A percentile compares a stretch with the other conserved stretches of the same genome.
Conservation (phyloP, 495 filamentous ascomycete genomes). For the Recurvomyces mirabilis region DNA sequence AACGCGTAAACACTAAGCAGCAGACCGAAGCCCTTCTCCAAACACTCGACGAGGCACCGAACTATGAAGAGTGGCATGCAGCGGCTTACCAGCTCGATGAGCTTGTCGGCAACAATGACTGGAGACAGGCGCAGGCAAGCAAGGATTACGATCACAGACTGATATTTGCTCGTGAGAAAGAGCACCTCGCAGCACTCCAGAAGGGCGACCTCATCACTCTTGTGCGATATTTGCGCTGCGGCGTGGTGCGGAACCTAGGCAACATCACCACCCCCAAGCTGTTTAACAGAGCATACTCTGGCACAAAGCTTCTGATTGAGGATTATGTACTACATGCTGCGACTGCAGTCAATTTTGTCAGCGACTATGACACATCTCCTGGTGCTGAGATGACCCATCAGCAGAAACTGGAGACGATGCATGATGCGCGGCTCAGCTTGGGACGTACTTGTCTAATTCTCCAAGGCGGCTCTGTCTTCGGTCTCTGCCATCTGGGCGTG, state of each 20-base stretch:
- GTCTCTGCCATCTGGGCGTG: slow-evolving; percentile 81
- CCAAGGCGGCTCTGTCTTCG: slow-evolving; percentile 87
- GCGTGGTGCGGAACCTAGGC: slow-evolving; percentile 80
- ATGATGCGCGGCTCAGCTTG: slow-evolving; percentile 84
- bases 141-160: slow-evolving; percentile 82
- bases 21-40: slow-evolving; percentile 44
- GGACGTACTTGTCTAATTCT: slow-evolving; percentile 76
- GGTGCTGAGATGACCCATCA: slow-evolving; percentile 56
- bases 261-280: slow-evolving; percentile 79
- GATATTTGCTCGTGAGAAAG: slow-evolving; percentile 64
- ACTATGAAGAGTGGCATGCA: slow-evolving; percentile 76
- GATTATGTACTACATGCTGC: slow-evolving; percentile 82
- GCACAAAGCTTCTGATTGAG: slow-evolving; percentile 82
- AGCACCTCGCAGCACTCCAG: slow-evolving; percentile 62
- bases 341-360: slow-evolving; percentile 66
- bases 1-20: background rate
- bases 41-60: slow-evolving; percentile 48
- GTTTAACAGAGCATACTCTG: slow-evolving; percentile 75
- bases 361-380: slow-evolving; percentile 45
- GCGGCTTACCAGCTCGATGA: slow-evolving; percentile 71
- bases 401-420: slow-evolving; percentile 74
- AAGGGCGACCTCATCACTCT: slow-evolving; percentile 63
- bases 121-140: slow-evolving; percentile 74
- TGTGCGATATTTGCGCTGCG: slow-evolving; percentile 69
- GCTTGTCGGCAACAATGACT: slow-evolving; percentile 60